Evolutionary conservation across 306 rosid species (phyloP).

Genomic region (Corylus heterophylla): DNA sequence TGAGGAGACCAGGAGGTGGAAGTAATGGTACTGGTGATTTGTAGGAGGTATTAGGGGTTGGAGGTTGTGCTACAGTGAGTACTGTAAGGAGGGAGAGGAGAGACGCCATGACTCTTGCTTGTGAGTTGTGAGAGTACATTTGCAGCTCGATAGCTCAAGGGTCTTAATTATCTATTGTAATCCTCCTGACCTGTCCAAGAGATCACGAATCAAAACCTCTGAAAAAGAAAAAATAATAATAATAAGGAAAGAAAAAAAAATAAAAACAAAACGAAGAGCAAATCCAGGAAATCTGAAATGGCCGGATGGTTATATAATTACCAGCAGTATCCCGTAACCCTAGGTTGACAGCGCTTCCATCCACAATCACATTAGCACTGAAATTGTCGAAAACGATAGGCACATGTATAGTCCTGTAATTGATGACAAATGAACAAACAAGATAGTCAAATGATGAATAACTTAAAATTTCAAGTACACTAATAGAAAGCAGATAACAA

Average conservation of each 20-base stretch:
- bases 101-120: too few species aligned
- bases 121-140: conserved; percentile 32
- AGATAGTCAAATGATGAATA: not conserved
- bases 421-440: conserved; percentile 1
- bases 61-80: too few species aligned
- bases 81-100: too few species aligned
- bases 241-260: too few species aligned
- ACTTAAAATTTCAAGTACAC: not conserved
- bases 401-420: conserved; percentile 65
- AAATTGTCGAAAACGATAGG: conserved; percentile 92
- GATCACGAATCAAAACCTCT: not conserved
- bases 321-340: conserved; percentile 96
- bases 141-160: conserved; percentile 78
- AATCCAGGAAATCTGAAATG: not conserved
- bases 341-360: conserved; percentile 82
- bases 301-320: conserved; percentile 24
- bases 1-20: too few species aligned
- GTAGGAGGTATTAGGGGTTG: too few species aligned
- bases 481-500: conserved; percentile 10
- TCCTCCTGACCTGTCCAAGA: conserved; percentile 77
- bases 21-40: too few species aligned
- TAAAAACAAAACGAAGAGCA: not conserved
- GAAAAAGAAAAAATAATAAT: not conserved
- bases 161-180: conserved; percentile 68
- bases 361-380: conserved; percentile 94